Evolutionary conservation across 2,329 filamentous ascomycete species (phyloP).

Genomic region (Cercospora sp.): DNA sequence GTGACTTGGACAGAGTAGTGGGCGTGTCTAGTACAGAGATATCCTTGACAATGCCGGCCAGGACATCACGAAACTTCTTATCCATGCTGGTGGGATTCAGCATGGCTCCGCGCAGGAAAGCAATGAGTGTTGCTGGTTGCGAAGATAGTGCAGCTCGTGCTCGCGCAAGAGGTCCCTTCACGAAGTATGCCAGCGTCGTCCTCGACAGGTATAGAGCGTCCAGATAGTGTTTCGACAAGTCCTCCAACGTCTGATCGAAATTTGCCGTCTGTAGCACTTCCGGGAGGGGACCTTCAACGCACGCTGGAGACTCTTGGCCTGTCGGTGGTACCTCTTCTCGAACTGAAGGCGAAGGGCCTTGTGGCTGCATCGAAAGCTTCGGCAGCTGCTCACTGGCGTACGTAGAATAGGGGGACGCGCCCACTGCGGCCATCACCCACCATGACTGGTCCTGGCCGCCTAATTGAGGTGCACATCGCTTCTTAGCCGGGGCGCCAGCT

Average conservation of each 20-base stretch:
- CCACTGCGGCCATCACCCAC: conserved; percentile 31
- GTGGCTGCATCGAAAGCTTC: conserved; percentile 1
- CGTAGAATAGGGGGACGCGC: background rate
- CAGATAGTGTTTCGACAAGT: conserved; percentile 42
- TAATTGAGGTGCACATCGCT: conserved; percentile 21
- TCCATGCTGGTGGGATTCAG: conserved; percentile 61
- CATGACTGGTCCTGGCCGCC: conserved; percentile 26
- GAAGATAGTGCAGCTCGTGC: conserved; percentile 69
- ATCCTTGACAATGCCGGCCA: conserved; percentile 65
- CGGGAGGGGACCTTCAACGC: background rate
- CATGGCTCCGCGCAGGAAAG: conserved; percentile 59
- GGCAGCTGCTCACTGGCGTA: background rate
- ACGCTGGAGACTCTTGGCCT: background rate
- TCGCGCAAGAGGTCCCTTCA: conserved; percentile 76
- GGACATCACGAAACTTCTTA: conserved; percentile 74
- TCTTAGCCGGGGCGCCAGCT: conserved; percentile 33
- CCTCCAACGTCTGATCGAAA: conserved; percentile 31
- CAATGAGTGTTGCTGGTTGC: conserved; percentile 63
- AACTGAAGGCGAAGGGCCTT: background rate
- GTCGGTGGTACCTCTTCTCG: background rate
- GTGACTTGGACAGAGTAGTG: conserved; percentile 34
- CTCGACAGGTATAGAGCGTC: conserved; percentile 54
- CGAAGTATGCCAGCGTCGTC: conserved; percentile 80
- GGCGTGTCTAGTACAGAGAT: conserved; percentile 35
- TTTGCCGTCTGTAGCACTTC: conserved; percentile 1